Evolutionary conservation across 106 monocot species (phyloP).

Genomic region (Gastrodia elata): DNA sequence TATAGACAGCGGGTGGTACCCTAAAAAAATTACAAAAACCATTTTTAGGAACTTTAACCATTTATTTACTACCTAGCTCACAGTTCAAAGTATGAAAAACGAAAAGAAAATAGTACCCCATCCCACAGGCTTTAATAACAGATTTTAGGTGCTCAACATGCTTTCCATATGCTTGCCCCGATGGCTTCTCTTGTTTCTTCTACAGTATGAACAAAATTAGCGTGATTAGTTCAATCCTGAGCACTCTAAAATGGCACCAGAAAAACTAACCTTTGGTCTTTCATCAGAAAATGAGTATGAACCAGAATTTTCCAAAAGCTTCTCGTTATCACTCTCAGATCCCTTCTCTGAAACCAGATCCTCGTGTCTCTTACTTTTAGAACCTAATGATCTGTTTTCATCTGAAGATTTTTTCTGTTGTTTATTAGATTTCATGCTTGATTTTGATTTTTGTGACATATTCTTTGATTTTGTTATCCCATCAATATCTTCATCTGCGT

Average conservation of each 20-base stretch:
- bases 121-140: slow-evolving; percentile 89
- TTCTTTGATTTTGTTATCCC: slow-evolving; percentile 43
- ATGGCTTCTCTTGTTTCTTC: slow-evolving; percentile 54
- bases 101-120: slow-evolving; percentile 34
- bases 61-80: background rate
- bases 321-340: slow-evolving; percentile 29
- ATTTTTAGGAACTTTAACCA: background rate
- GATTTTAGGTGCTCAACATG: slow-evolving; percentile 75
- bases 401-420: slow-evolving; percentile 38
- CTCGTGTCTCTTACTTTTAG: slow-evolving; percentile 30
- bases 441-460: slow-evolving; percentile 34
- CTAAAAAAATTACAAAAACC: slow-evolving; percentile 20
- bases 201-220: slow-evolving; percentile 19
- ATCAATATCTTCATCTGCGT: slow-evolving; percentile 30
- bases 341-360: slow-evolving; percentile 29
- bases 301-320: slow-evolving; percentile 33
- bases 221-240: background rate
- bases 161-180: slow-evolving; percentile 57
- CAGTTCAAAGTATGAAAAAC: background rate
- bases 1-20: slow-evolving; percentile 82
- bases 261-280: slow-evolving; percentile 7
- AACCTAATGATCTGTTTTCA: slow-evolving; percentile 26
- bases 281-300: slow-evolving; percentile 61
- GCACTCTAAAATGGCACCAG: background rate
- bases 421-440: slow-evolving; percentile 23